A percentile compares a stretch with the other conserved stretches of the same genome.
These are phyloP conservation scores for Aotearoamyces nothofagi DNA, from an alignment of 2,329 filamentous ascomycete genomes.

Conservation along the genomic window DNA sequence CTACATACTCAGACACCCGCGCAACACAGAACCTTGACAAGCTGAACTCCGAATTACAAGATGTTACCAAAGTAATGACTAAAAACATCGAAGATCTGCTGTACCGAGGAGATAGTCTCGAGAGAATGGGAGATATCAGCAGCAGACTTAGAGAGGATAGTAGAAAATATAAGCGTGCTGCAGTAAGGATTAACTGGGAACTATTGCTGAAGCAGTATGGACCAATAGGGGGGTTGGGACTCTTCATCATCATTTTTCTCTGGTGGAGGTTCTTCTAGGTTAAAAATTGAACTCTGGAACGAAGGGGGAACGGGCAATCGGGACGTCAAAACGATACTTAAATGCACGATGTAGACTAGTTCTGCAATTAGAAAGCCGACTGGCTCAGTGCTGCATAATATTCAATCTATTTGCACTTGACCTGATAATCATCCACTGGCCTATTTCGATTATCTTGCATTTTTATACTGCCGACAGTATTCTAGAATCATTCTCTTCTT, in stretches of 20 bases:
- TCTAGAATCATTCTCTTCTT: no score
- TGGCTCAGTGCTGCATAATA: no score
- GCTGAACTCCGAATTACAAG: constrained; percentile 90
- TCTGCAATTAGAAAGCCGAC: no score
- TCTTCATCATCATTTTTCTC: constrained; percentile 75
- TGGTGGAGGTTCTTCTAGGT: constrained; percentile 93
- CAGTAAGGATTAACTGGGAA: constrained; percentile 96
- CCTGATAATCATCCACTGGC: no score
- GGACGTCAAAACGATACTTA: no score
- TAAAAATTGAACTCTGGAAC: no score
- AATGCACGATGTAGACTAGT: no score
- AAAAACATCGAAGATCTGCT: constrained; percentile 98
- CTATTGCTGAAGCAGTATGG: constrained; percentile 92
- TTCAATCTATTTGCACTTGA: no score
- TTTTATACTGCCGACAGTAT: no score
- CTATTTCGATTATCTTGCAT: no score
- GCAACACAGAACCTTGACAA: constrained; percentile 88
- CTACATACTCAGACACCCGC: constrained; percentile 84
- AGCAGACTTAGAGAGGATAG: constrained; percentile 78
- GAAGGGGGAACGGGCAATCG: no score
- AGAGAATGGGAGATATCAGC: constrained; percentile 94
- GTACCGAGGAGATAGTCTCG: constrained; percentile 85
- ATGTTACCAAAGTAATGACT: constrained; percentile 98
- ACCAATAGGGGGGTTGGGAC: constrained; percentile 65
- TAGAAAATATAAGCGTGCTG: constrained; percentile 84